Conservation (phyloP, 2,329 filamentous ascomycete species). For the Cladosporium sp. region DNA sequence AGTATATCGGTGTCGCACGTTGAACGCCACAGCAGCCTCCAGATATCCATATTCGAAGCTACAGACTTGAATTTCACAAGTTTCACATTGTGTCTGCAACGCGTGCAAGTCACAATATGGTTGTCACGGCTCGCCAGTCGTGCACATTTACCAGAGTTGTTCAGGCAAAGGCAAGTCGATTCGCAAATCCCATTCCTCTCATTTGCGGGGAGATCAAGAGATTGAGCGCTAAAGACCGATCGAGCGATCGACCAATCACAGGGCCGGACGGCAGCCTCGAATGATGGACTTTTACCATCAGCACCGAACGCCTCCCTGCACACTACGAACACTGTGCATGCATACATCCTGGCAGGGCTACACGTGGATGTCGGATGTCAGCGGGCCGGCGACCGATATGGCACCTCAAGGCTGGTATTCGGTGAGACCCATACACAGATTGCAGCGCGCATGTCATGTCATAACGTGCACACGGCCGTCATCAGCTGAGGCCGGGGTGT, state of each 20-base stretch:
- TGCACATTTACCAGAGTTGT: no score
- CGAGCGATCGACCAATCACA: conserved; percentile 6
- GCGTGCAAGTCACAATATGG: no score
- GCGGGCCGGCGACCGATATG: background rate
- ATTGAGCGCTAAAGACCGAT: background rate
- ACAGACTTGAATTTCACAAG: no score
- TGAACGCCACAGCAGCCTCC: background rate
- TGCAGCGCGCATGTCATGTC: background rate
- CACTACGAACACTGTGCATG: background rate
- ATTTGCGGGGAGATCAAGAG: background rate
- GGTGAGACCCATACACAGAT: background rate
- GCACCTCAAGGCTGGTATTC: background rate
- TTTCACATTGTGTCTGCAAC: no score
- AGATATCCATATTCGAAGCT: no score
- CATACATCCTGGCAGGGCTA: background rate
- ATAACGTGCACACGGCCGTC: background rate
- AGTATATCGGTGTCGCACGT: background rate
- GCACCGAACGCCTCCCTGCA: background rate
- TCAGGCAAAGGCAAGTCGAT: background rate
- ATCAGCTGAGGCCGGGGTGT: background rate
- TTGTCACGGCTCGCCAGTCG: no score
- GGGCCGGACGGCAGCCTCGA: background rate
- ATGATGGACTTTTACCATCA: conserved; percentile 2
- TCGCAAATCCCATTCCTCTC: background rate
- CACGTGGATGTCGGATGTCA: background rate